Evolutionary conservation across 1,284 basidiomycete genomes (phyloP).

Genomic region (Papiliotrema fonsecae): DNA sequence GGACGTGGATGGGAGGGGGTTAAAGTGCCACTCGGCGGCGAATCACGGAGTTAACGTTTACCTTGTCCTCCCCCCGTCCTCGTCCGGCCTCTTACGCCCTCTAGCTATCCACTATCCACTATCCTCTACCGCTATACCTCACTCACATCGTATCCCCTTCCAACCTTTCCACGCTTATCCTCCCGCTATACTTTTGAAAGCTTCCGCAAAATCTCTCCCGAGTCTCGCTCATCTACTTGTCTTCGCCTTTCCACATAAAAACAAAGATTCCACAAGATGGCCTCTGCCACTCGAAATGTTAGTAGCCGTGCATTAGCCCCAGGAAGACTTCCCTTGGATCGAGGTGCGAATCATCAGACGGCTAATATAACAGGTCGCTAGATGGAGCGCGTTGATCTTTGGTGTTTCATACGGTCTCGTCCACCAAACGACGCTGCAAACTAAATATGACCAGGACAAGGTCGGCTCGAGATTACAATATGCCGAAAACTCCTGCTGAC

Average conservation of each 20-base stretch:
- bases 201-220: background rate
- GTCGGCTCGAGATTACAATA: conserved; percentile 21
- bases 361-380: conserved; percentile 66
- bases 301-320: too few relatives aligned
- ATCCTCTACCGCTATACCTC: background rate
- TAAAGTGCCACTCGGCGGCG: conserved; percentile 2
- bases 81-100: background rate
- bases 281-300: conserved; percentile 42
- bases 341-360: too few relatives aligned
- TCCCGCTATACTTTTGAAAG: too few relatives aligned
- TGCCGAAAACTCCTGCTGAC: background rate
- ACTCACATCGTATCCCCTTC: background rate
- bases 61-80: background rate
- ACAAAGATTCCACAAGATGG: conserved; percentile 31
- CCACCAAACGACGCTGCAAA: conserved; percentile 86
- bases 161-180: too few relatives aligned
- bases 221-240: conserved; percentile 5
- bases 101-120: background rate
- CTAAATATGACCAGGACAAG: conserved; percentile 60
- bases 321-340: too few relatives aligned
- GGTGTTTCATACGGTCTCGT: conserved; percentile 90
- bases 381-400: conserved; percentile 84
- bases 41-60: conserved; percentile 1
- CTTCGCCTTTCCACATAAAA: background rate
- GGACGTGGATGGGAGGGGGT: background rate